These are phyloP conservation scores for Toxoplasma gondii DNA, from an alignment of 169 alveolate species.

Conservation along the genomic window DNA sequence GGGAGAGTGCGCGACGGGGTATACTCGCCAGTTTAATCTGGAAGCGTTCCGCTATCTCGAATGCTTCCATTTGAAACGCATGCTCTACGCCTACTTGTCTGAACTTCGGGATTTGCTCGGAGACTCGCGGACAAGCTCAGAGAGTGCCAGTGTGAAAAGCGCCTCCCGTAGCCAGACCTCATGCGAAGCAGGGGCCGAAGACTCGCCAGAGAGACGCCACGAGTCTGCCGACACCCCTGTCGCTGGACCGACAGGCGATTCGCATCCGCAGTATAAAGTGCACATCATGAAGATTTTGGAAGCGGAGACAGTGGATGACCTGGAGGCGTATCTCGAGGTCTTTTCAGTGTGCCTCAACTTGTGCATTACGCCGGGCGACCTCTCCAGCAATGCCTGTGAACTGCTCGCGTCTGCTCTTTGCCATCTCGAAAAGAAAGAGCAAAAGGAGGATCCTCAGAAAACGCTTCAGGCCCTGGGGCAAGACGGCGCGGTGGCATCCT, in stretches of 20 bases:
- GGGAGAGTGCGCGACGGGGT: background rate
- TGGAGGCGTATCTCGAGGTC: slow-evolving; percentile 38
- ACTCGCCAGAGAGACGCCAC: background rate
- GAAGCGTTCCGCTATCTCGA: background rate
- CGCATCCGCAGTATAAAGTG: background rate
- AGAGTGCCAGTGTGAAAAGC: background rate
- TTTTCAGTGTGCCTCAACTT: slow-evolving; percentile 6
- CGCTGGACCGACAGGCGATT: background rate
- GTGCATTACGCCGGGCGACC: slow-evolving; percentile 36
- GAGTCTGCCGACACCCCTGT: background rate
- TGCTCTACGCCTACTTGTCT: background rate
- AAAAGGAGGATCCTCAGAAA: too few species aligned
- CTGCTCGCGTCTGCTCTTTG: slow-evolving; percentile 20
- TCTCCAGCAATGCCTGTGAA: slow-evolving; percentile 27
- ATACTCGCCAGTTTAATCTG: background rate
- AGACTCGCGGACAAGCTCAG: background rate
- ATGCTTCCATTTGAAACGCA: background rate
- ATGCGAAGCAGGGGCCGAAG: background rate
- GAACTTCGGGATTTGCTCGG: slow-evolving; percentile 22
- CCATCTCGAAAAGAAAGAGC: background rate
- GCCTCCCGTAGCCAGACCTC: background rate
- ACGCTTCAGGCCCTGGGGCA: background rate
- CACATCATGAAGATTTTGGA: slow-evolving; percentile 47
- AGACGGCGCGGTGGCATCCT: background rate
- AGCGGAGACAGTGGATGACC: slow-evolving; percentile 16